phyloP scores from a whole-genome alignment of 2,329 filamentous ascomycete species.

The Ceratocystis albifundus region DNA sequence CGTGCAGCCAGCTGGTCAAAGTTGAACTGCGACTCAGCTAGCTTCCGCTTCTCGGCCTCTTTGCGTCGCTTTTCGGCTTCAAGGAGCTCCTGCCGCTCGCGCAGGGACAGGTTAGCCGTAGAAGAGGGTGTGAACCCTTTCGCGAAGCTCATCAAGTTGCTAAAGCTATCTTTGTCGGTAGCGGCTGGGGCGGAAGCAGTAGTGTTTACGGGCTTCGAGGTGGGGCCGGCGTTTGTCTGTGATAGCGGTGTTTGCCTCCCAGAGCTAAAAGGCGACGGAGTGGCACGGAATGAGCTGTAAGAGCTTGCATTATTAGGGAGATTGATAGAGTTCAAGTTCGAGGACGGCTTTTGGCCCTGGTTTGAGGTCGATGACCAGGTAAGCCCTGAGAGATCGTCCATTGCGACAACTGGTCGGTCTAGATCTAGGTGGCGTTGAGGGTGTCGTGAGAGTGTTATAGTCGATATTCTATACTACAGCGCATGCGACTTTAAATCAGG shows the following conservation, averaged over 20 bases:
- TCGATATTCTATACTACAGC: background rate
- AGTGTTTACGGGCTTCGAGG: background rate
- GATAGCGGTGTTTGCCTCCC: conserved; percentile 42
- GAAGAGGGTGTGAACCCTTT: conserved; percentile 34
- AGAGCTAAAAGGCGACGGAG: conserved; percentile 44
- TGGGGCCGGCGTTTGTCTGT: conserved; percentile 3
- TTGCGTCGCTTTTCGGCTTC: conserved; percentile 57
- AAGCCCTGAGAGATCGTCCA: conserved; percentile 52
- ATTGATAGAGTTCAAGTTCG: conserved; percentile 30
- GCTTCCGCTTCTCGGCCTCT: conserved; percentile 59
- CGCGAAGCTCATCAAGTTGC: conserved; percentile 55
- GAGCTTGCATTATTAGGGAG: conserved; percentile 36
- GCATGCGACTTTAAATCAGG: background rate
- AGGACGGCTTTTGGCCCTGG: conserved; percentile 32
- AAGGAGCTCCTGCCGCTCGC: conserved; percentile 62
- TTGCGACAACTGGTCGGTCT: conserved; percentile 28
- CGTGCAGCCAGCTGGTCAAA: conserved; percentile 57
- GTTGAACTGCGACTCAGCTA: conserved; percentile 67
- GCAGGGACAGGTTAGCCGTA: conserved; percentile 60
- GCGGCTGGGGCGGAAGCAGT: conserved; percentile 39
- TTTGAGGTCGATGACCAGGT: conserved; percentile 42
- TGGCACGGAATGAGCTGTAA: conserved; percentile 44
- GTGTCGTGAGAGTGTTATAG: background rate
- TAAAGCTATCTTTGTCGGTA: conserved; percentile 57
- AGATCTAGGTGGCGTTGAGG: background rate